Base-by-base conservation (phyloP, 441 rosid species). In the Erysimum pusillum region DNA sequence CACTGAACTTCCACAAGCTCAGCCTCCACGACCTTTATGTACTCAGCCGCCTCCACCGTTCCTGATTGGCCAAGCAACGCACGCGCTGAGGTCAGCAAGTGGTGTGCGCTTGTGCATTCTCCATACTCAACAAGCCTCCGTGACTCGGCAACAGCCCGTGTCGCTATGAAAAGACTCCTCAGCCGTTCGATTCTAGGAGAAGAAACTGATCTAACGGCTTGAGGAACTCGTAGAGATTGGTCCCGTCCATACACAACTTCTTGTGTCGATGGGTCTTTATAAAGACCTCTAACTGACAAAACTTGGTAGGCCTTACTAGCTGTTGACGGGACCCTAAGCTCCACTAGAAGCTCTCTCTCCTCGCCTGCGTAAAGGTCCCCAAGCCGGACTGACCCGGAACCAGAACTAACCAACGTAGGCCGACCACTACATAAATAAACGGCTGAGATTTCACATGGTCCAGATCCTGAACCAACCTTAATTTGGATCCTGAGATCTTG, bases 291-390 rank as follows among this genome's bases (percentile, higher is more conserved):
- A 54, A 85, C 84, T 10, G 87, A 79, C 73, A 89, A 75, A 71
- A 85, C 76, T 56, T 85, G 87, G 62, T 80, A 81, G 74, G 82
- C 68, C 61, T 79, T 79, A 20, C 53, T 73, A 5, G 83, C 74
- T 7, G 80, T 48, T 1, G 73, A 57, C 0, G 86, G 91, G 69
- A 81, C 85, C 25, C 83, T 80, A 46, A 89, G 77, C 78, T 89
- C 93, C 9, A 89, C 82, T 2, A 89, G 76, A 36, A 86, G 71
- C 51, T 89, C 91, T 76, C 88, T 83, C 48, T 87, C 93, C 38
- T 89, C 93, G 15, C 83, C 91, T 1, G 90, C 87, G 74, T 87
- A 89, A 9, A 89, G 74, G 67, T 89, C 89, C 1, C 91, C 90
- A 0, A 89, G 83, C 58, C 90, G 81, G 25, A 86, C 72, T 3